Conservation (phyloP, 2,329 filamentous ascomycete genomes). For the Neofusicoccum parvum region DNA sequence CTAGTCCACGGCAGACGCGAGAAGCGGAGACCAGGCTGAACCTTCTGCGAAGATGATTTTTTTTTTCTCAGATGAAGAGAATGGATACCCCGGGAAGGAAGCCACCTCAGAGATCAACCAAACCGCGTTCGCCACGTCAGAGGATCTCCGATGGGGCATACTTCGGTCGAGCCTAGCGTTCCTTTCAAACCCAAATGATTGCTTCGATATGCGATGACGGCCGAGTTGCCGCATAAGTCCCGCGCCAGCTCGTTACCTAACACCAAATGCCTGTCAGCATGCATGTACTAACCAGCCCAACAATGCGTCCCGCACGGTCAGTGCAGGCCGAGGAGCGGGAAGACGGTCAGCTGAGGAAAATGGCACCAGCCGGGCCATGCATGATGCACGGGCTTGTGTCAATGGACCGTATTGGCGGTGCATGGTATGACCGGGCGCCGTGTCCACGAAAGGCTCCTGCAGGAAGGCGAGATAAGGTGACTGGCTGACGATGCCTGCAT, state of each 20-base stretch:
- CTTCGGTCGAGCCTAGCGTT: constrained; percentile 51
- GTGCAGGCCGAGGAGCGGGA: constrained; percentile 41
- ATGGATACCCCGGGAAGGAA: constrained; percentile 41
- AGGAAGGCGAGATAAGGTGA: constrained; percentile 51
- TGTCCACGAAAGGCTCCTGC: constrained; percentile 40
- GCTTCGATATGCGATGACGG: constrained; percentile 48
- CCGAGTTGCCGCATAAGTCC: constrained; percentile 46
- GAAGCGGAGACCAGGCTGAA: constrained; percentile 36
- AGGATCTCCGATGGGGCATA: constrained; percentile 53
- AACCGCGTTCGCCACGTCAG: constrained; percentile 54
- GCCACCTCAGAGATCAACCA: constrained; percentile 44
- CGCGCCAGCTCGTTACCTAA: constrained; percentile 46
- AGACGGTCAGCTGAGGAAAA: constrained; percentile 43
- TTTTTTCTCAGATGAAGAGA: constrained; percentile 37
- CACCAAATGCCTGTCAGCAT: constrained; percentile 44
- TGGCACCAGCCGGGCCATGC: constrained; percentile 36
- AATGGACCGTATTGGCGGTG: constrained; percentile 37
- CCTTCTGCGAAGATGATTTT: constrained; percentile 21
- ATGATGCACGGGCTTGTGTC: constrained; percentile 41
- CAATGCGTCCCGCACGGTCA: constrained; percentile 43
- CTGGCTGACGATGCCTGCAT: constrained; percentile 44
- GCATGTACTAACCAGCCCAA: constrained; percentile 43
- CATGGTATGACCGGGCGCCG: constrained; percentile 39
- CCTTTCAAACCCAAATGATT: constrained; percentile 45
- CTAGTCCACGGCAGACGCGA: constrained; percentile 28